These are phyloP conservation scores for Cicer pinnatifidum DNA, from an alignment of 306 rosid genomes.

Conservation along the genomic window DNA sequence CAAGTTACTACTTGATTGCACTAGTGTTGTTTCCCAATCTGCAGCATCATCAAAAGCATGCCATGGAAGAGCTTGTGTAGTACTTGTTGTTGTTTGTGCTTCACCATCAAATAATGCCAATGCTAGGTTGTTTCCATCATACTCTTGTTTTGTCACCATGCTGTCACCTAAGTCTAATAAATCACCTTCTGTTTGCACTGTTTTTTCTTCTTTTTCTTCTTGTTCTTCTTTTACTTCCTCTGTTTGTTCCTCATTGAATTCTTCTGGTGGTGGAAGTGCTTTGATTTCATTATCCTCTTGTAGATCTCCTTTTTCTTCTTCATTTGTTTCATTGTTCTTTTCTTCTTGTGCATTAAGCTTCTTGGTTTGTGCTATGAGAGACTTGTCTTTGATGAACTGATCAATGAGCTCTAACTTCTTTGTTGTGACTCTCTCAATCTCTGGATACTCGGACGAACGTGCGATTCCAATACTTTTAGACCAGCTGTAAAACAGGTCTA, in stretches of 20 bases:
- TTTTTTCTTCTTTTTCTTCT: conserved; percentile 30
- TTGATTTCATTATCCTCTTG: conserved; percentile 56
- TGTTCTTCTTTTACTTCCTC: conserved; percentile 45
- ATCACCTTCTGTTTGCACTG: conserved; percentile 57
- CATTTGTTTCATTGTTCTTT: neutral
- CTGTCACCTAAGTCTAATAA: conserved; percentile 63
- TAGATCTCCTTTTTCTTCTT: conserved; percentile 27
- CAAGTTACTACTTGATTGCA: conserved; percentile 65
- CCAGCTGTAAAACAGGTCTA: conserved; percentile 75
- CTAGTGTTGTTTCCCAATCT: conserved; percentile 85
- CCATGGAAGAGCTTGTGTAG: conserved; percentile 59
- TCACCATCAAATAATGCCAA: conserved; percentile 72
- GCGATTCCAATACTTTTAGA: conserved; percentile 65
- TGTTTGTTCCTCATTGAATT: conserved; percentile 20
- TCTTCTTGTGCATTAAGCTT: conserved; percentile 32
- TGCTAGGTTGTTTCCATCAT: conserved; percentile 59
- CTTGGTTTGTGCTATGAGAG: conserved; percentile 47
- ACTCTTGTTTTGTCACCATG: conserved; percentile 36
- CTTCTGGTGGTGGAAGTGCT: conserved; percentile 83
- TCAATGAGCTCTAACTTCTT: conserved; percentile 80
- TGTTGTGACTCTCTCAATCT: conserved; percentile 70
- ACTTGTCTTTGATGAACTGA: conserved; percentile 69
- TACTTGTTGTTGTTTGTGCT: conserved; percentile 16
- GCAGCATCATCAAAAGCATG: conserved; percentile 60
- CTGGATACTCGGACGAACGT: conserved; percentile 81